Conservation (phyloP, 208 protist genomes). For the Leishmania aethiopica region DNA sequence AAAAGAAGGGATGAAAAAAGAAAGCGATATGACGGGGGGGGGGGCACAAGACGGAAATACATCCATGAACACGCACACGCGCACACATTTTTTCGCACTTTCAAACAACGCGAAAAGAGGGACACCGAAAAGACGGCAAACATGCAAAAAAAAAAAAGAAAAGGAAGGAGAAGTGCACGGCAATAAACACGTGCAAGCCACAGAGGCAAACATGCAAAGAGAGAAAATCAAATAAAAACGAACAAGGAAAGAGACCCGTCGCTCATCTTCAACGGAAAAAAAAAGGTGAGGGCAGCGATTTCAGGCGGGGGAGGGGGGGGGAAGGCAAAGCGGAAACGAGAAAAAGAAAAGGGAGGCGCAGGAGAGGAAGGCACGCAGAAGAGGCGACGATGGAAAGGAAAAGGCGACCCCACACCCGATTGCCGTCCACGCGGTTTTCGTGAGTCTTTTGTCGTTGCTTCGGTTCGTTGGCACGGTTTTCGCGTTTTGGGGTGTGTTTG, state of each 20-base stretch:
- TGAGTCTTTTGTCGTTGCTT: background rate
- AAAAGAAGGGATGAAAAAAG: background rate
- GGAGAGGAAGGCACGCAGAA: background rate
- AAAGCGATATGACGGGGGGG: background rate
- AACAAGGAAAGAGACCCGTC: background rate
- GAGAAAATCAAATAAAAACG: background rate
- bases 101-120: conserved; percentile 1
- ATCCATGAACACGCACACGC: background rate
- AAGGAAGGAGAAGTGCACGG: conserved; percentile 4
- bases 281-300: too few relatives aligned
- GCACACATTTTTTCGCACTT: background rate
- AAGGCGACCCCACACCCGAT: background rate
- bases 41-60: background rate
- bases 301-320: background rate
- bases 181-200: background rate
- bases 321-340: background rate
- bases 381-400: background rate
- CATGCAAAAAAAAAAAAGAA: conserved; percentile 18
- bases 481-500: background rate
- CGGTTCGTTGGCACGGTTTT: background rate
- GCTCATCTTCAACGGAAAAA: background rate
- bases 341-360: background rate
- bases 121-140: conserved; percentile 7
- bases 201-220: background rate
- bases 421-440: background rate